Evolutionary conservation across 176 grass and related monocot genomes (phyloP).

Genomic region (Paspalum vaginatum): DNA sequence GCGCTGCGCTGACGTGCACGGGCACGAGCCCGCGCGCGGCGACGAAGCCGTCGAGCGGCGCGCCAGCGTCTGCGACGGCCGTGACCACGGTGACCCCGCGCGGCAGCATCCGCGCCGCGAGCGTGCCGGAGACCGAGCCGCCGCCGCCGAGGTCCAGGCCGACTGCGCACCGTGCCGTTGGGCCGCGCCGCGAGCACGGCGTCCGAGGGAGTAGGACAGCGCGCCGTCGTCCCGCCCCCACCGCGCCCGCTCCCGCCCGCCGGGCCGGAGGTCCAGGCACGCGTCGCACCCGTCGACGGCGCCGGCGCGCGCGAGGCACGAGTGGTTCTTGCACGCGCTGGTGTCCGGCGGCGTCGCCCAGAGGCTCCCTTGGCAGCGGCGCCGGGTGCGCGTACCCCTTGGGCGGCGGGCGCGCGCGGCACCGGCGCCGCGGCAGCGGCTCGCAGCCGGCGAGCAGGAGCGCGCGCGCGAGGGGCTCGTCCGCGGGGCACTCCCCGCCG

Average conservation of each 20-base stretch:
- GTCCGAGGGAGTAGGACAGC: slow-evolving; percentile 56
- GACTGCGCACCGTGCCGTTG: slow-evolving; percentile 57
- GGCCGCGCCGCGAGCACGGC: slow-evolving; percentile 48
- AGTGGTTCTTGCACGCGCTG: slow-evolving; percentile 67
- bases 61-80: slow-evolving; percentile 40
- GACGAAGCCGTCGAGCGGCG: slow-evolving; percentile 63
- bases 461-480: slow-evolving; percentile 54
- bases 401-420: slow-evolving; percentile 31
- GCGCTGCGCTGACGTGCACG: slow-evolving; percentile 52
- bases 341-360: slow-evolving; percentile 56
- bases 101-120: slow-evolving; percentile 65
- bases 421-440: slow-evolving; percentile 67
- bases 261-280: slow-evolving; percentile 44
- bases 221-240: slow-evolving; percentile 53
- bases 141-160: slow-evolving; percentile 67
- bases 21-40: slow-evolving; percentile 56
- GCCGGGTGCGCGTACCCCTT: slow-evolving; percentile 38
- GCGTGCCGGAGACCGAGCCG: slow-evolving; percentile 48
- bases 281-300: slow-evolving; percentile 36
- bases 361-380: slow-evolving; percentile 50
- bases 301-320: slow-evolving; percentile 50
- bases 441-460: slow-evolving; percentile 65
- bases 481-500: slow-evolving; percentile 54
- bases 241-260: slow-evolving; percentile 27
- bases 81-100: slow-evolving; percentile 55